A percentile compares a stretch with the other conserved stretches of the same genome.
These are phyloP conservation scores for Amanita pseudoporphyria DNA, from an alignment of 768 basidiomycete genomes.

Conservation along the genomic window DNA sequence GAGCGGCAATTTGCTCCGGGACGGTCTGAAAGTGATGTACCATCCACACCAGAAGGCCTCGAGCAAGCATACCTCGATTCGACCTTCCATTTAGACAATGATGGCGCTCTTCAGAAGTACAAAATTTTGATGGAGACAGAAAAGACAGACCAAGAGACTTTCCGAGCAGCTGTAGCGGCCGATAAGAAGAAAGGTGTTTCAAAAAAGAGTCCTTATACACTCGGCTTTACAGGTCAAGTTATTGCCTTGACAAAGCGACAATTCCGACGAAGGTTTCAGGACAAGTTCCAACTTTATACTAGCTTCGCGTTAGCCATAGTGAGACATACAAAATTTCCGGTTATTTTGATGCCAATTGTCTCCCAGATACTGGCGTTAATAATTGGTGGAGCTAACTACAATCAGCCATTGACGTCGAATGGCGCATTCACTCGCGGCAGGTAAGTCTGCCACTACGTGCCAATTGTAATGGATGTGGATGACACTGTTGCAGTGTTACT, in stretches of 20 bases:
- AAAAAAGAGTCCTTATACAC: constrained; percentile 73
- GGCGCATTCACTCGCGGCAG: constrained; percentile 86
- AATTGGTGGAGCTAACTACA: constrained; percentile 66
- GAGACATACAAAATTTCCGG: constrained; percentile 16
- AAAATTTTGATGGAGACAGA: constrained; percentile 47
- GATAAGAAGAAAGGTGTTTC: constrained; percentile 76
- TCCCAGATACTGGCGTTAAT: constrained; percentile 45
- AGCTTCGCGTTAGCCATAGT: constrained; percentile 55
- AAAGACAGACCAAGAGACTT: constrained; percentile 61
- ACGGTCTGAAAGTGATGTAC: constrained; percentile 46
- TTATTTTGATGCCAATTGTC: constrained; percentile 8
- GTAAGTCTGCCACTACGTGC: constrained; percentile 15
- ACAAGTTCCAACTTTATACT: constrained; percentile 68
- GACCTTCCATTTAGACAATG: constrained; percentile 30
- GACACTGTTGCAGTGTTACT: constrained; percentile 36
- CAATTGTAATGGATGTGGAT: not conserved
- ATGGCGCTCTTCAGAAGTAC: constrained; percentile 44
- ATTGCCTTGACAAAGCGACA: constrained; percentile 60
- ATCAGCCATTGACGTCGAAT: constrained; percentile 59
- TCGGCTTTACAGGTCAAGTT: constrained; percentile 70
- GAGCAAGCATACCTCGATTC: constrained; percentile 54
- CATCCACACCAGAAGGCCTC: constrained; percentile 57
- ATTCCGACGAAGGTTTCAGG: constrained; percentile 66
- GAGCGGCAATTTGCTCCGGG: constrained; percentile 74
- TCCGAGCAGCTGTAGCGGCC: constrained; percentile 62